These are phyloP conservation scores for Coemansia sp. DNA, from an alignment of 192 early-diverging fungal genomes.

Conservation along the genomic window DNA sequence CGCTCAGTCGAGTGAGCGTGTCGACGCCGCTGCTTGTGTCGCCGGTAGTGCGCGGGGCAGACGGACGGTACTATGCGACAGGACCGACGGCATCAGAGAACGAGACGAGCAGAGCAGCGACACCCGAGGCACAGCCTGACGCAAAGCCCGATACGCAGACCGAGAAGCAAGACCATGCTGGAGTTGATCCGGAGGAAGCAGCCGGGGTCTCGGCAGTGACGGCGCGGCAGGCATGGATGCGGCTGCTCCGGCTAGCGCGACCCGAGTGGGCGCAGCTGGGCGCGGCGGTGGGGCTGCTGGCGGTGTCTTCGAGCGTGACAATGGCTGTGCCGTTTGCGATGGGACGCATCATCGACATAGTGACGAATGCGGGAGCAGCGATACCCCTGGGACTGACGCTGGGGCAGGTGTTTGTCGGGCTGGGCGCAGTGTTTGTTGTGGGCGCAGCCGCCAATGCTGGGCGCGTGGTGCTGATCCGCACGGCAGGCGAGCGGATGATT, in stretches of 20 bases:
- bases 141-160: neutral
- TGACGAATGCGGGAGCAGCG: constrained; percentile 44
- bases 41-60: constrained; percentile 11
- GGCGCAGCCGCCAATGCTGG: constrained; percentile 58
- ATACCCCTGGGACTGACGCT: constrained; percentile 53
- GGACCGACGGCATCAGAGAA: constrained; percentile 5
- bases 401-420: constrained; percentile 52
- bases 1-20: constrained; percentile 9
- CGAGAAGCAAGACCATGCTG: neutral
- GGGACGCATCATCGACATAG: constrained; percentile 66
- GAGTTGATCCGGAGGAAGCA: constrained; percentile 31
- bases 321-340: constrained; percentile 66
- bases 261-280: constrained; percentile 48
- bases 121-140: neutral
- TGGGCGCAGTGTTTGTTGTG: constrained; percentile 51
- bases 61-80: constrained; percentile 42
- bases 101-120: neutral
- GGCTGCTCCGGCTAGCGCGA: constrained; percentile 40
- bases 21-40: constrained; percentile 18
- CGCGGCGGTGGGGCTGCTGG: constrained; percentile 54
- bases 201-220: constrained; percentile 9
- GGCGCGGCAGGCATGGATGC: constrained; percentile 39
- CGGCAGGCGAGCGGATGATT: constrained; percentile 59
- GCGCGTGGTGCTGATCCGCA: constrained; percentile 57
- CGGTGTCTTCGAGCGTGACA: constrained; percentile 59